Base-by-base conservation (phyloP, 1,284 basidiomycete species). In the Erythrobasidium hasegawianum region DNA sequence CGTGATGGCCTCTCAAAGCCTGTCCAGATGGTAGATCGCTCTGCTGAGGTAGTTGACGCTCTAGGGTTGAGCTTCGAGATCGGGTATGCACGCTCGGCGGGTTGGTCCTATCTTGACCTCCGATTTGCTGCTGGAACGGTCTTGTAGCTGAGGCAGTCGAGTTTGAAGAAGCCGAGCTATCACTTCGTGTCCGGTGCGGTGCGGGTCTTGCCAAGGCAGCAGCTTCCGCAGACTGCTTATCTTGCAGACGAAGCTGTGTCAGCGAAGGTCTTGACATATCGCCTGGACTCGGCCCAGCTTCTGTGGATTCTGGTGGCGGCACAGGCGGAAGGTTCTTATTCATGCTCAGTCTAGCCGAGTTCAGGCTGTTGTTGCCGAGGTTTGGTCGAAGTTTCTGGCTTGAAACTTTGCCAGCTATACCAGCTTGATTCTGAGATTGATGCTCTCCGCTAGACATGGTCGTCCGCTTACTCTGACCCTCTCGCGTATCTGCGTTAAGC, bases 251-350 rank as follows among this genome's bases (percentile, higher is more conserved):
- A 10, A 29, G 22, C 50, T 53, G 18, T 9, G 18, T 26, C 16
- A 16, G 16, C 5, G 16, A 16, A 29, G 50, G 26, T 53, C 14
- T 26, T 16, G 50, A 53, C 4, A 8, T 3, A 26, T 22, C 4
- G n/a, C 50, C 16, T 3, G 22, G 4, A 3, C 3, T 4, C 4
- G 16, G 9, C 8, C 18, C 50, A 27, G 14, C 9, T 24, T 22
- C 18, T 5, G 26, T 20, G 50, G 14, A 16, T 7, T 22, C 20
- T 16, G 9, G 22, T 26, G 55, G 45, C 8, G 62, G 62, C 13
- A 65, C 55, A n/a, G 62, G 55, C 27, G 62, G 62, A 13, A 65
- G 47, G 22, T 38, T 65, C 55, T 65, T 65, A 22, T 65, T 65
- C 11, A 65, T 50, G 14, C 53, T 57, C n/a, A 57, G 27, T 39